These are phyloP conservation scores for Davidsoniella virescens DNA, from an alignment of 2,329 filamentous ascomycete genomes.

Conservation along the genomic window DNA sequence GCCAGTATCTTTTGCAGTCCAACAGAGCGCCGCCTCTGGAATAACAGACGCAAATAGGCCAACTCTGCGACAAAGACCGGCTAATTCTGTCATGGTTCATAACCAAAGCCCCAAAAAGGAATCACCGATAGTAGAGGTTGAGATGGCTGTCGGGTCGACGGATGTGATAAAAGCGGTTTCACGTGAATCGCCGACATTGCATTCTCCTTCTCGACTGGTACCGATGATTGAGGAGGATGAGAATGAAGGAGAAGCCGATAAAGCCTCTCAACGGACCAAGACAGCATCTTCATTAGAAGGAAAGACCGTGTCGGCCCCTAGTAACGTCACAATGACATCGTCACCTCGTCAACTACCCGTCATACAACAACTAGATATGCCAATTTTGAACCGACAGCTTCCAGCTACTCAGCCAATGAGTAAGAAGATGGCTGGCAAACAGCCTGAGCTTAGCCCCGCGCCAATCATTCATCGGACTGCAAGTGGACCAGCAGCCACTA, in stretches of 20 bases:
- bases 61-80: background rate
- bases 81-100: slow-evolving; percentile 6
- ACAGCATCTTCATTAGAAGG: background rate
- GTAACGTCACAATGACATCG: background rate
- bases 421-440: slow-evolving; percentile 34
- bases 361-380: too few relatives aligned
- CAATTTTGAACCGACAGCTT: too few relatives aligned
- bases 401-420: slow-evolving; percentile 18
- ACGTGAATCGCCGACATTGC: background rate
- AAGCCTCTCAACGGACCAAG: slow-evolving; percentile 6
- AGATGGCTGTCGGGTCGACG: too few relatives aligned
- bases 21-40: background rate
- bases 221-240: slow-evolving; percentile 8
- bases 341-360: too few relatives aligned
- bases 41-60: too few relatives aligned
- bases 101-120: background rate
- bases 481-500: background rate
- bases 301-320: background rate
- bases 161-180: too few relatives aligned
- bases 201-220: background rate
- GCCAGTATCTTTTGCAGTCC: background rate
- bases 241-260: background rate
- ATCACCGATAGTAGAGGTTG: too few relatives aligned
- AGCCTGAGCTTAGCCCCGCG: slow-evolving; percentile 19
- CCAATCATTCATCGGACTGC: slow-evolving; percentile 2